Evolutionary conservation across 805 yeast genomes (phyloP), one percentile per base, ranked within the genome.

Genomic region (Saccharomyces paradoxus): DNA sequence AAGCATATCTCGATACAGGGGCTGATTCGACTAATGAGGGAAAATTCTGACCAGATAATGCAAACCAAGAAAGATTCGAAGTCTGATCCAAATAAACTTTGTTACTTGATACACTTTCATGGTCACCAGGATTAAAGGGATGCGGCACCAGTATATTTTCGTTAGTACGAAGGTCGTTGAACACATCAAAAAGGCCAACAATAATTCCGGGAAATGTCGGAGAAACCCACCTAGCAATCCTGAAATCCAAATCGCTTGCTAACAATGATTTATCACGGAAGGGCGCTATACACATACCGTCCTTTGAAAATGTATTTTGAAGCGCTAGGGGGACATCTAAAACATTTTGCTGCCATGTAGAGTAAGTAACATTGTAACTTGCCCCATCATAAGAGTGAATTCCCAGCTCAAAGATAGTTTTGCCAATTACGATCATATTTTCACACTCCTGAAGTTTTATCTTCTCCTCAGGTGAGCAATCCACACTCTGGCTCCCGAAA

Each of bases 341-440:
- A 59, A 88, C 83, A 68, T 92, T 92, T 48, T 96, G 96, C 9
- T 94, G 95, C 97, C 97, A 94, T 41, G 85, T 78, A 1, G 95
- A 78, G 65, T 86, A 90, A 0, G 91, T 83, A 17, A 94, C 87
- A 63, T 89, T 87, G 94, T 97, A 91, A 1, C 84, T 80, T 0
- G 84, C 72, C 56, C 82, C 81, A 56, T 81, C 78, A 60, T 79
- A 81, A 2, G 94, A 84, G 65, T 89, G 86, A n/a, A 94, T 92
- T 0, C 82, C 75, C 46, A 87, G 73, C 59, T 85, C 87, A 64
- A 84, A 87, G 0, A 83, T 82, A 0, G 91, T 83, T 66, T 81
- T 84, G 0, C 96, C 95, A 4, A 87, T 69, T 62, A 83, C 73
- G 4, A 86, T 73, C 4, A 76, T 69, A 32, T 75, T 74, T 3